Base-by-base conservation (phyloP, 768 basidiomycete species). In the Lanmaoa rubissima region DNA sequence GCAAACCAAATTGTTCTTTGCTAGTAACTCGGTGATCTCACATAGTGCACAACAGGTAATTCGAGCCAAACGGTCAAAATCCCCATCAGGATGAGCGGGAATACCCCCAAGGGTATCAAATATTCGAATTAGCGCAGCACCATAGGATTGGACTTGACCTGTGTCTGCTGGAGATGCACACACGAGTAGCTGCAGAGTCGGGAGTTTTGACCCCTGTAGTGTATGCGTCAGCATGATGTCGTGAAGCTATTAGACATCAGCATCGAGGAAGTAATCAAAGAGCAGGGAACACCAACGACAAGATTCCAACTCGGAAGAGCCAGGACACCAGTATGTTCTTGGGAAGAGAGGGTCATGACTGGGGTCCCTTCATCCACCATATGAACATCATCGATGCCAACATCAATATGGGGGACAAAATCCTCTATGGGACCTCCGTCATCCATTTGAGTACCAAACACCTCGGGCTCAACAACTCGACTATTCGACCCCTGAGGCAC, bases 161-260 rank as follows among this genome's bases (percentile, higher is more conserved):
- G 66, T 51, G 11, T 69, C 56, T 11, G 69, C 61, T 1, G 75
- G 55, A 12, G 72, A 61, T 13, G 71, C 68, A 34, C 76, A 72
- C 49, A 86, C 69, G 26, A 89, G 75, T 19, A 76, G 60, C 57
- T 87, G 85, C 21, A 88, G 72, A 4, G 85, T 85, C 16, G 76
- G 69, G 21, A 75, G 68, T 5, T 66, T 65, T 7, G 69, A 73
- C 17, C 69, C 65, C 1, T 74, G 72, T 32, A 74, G 67, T 3
- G 74, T 73, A 68, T 90, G 88, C 0, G 80, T 82, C 51, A 89
- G 64, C n/a, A 90, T 68, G 31, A 86, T 75, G 41, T 80, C 77
- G 59, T 80, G 82, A 46, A 89, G 70, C 88, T 90, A 42, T 38
- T 13, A 24, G 12, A 51, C 17, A 17, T 63, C 38, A 62, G 49